phyloP scores from a whole-genome alignment of 306 rosid species.

The Pyrus betulifolia region DNA sequence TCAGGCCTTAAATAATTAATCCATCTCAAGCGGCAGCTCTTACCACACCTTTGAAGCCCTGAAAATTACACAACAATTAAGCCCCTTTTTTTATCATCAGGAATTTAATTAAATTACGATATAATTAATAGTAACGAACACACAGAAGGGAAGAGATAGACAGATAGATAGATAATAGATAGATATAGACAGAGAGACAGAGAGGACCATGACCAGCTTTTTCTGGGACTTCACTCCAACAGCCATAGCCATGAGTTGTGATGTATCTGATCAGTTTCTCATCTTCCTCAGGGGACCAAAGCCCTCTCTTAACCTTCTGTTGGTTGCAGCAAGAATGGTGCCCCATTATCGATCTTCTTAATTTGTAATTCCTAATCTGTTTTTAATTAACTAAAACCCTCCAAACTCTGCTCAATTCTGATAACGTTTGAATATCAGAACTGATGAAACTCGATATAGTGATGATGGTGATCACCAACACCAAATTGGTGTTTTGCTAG shows the following conservation, averaged over 20 bases:
- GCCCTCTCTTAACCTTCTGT: conserved; percentile 97
- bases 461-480: not conserved
- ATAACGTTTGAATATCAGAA: not conserved
- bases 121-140: not conserved
- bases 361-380: not conserved
- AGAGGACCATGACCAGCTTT: conserved; percentile 54
- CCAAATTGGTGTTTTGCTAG: conserved; percentile 3
- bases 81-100: not conserved
- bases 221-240: conserved; percentile 99
- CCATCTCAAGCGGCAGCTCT: conserved; percentile 97
- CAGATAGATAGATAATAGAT: too few species aligned
- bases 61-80: not conserved
- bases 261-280: conserved; percentile 91
- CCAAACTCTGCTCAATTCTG: not conserved
- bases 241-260: conserved; percentile 90
- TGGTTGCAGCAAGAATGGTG: conserved; percentile 99
- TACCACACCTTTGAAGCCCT: conserved; percentile 98
- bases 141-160: not conserved
- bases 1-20: conserved; percentile 97
- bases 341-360: conserved; percentile 40
- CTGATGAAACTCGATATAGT: not conserved
- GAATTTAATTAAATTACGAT: not conserved
- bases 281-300: conserved; percentile 98
- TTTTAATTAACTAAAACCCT: not conserved
- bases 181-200: not conserved